phyloP scores from a whole-genome alignment of 495 filamentous ascomycete genomes.

The Ramalina peruviana region DNA sequence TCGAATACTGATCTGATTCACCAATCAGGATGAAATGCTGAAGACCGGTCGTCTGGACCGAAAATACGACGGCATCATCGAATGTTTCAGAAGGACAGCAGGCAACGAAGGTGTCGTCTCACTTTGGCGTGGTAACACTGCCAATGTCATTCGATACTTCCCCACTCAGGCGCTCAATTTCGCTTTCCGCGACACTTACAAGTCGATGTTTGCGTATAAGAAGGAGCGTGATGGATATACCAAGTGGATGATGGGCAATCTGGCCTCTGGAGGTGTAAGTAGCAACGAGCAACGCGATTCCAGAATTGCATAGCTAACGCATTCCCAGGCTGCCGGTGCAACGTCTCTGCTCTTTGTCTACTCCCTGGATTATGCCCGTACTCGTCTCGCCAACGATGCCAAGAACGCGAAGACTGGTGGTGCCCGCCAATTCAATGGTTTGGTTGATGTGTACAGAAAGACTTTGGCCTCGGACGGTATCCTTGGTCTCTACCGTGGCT shows the following conservation, averaged over 20 bases:
- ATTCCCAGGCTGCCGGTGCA: slow-evolving; percentile 79
- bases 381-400: slow-evolving; percentile 98
- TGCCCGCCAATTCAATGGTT: slow-evolving; percentile 99
- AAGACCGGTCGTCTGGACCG: slow-evolving; percentile 95
- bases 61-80: slow-evolving; percentile 84
- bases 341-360: slow-evolving; percentile 99
- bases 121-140: slow-evolving; percentile 98
- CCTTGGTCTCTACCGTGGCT: slow-evolving; percentile 99
- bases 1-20: slow-evolving; percentile 11
- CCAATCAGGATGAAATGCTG: slow-evolving; percentile 92
- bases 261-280: slow-evolving; percentile 99
- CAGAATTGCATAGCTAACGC: slow-evolving; percentile 18
- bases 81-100: slow-evolving; percentile 88
- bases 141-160: slow-evolving; percentile 99
- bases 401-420: slow-evolving; percentile 93
- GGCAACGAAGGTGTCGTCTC: slow-evolving; percentile 67
- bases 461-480: slow-evolving; percentile 96
- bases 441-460: slow-evolving; percentile 99
- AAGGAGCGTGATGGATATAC: slow-evolving; percentile 96
- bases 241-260: slow-evolving; percentile 99
- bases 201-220: slow-evolving; percentile 99
- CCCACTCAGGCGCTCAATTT: slow-evolving; percentile 99
- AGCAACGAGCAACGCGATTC: background rate
- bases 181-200: slow-evolving; percentile 99
- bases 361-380: slow-evolving; percentile 99